Percentiles rank a stretch among this genome's conserved stretches.
phyloP scores from a whole-genome alignment of 2,329 filamentous ascomycete species.

The Pseudovirgaria hyperparasitica region DNA sequence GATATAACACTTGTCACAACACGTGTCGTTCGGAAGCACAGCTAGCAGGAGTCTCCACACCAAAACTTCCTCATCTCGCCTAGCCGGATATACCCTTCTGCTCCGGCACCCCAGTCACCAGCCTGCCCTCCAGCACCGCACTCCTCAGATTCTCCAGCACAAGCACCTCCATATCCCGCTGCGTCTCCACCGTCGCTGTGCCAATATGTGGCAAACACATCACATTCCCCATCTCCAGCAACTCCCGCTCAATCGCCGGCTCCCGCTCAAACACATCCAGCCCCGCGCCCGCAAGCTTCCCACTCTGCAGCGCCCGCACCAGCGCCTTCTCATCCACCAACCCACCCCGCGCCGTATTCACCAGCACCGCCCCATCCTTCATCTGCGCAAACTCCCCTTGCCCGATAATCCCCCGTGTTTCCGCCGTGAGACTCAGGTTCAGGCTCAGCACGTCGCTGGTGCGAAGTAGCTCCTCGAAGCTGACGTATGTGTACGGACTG shows the following conservation, averaged over 20 bases:
- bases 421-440: slow-evolving; percentile 38
- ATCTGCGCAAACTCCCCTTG: slow-evolving; percentile 37
- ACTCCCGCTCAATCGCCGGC: slow-evolving; percentile 38
- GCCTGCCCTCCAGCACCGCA: slow-evolving; percentile 41
- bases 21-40: no score
- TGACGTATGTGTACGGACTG: slow-evolving; percentile 38
- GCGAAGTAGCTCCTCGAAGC: slow-evolving; percentile 41
- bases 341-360: slow-evolving; percentile 46
- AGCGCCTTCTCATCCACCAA: slow-evolving; percentile 45
- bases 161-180: slow-evolving; percentile 47
- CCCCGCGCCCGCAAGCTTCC: slow-evolving; percentile 41
- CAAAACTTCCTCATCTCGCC: no score
- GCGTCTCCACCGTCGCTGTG: slow-evolving; percentile 46
- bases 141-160: slow-evolving; percentile 45
- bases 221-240: slow-evolving; percentile 35
- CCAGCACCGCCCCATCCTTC: slow-evolving; percentile 43
- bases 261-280: slow-evolving; percentile 48
- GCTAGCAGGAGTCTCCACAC: no score
- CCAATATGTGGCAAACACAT: slow-evolving; percentile 49
- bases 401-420: slow-evolving; percentile 41
- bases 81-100: no score
- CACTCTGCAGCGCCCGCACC: slow-evolving; percentile 39
- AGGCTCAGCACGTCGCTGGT: slow-evolving; percentile 43
- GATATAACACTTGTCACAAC: no score
- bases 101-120: slow-evolving; percentile 49